Base-by-base conservation (phyloP, 1,284 basidiomycete species). In the Chalciporus sp. region DNA sequence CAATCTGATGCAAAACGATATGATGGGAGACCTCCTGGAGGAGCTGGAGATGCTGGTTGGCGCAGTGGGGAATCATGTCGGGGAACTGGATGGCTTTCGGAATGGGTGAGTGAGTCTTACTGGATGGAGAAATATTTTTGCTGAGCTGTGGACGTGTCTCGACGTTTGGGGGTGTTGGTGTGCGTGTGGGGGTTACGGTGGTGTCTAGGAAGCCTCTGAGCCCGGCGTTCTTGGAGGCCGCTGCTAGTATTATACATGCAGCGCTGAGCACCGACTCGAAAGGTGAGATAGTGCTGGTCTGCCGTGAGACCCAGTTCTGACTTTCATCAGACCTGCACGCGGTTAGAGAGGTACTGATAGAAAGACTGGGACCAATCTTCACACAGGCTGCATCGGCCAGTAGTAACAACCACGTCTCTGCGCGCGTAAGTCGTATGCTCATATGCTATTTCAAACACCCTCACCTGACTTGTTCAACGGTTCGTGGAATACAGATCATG, bases 1-100 rank as follows among this genome's bases (percentile, higher is more conserved):
- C 63, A 83, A 79, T 61, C 68, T 87, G 51, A 79, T 88, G 35
- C 74, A 79, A 39, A 85, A 88, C 47, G 88, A 90, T 64, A 74
- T 76, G 10, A 73, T 78, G 59, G 79, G 77, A 7, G 83, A 88
- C 61, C 63, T 88, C 10, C 61, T 89, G 58, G 86, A 85, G 66
- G 75, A 79, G 20, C 58, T 90, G 56, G 86, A 85, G 69, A 84
- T 84, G 79, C 76, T 87, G 60, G 72, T 89, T 41, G 84, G 84
- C 12, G 72, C 81, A 17, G 65, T 90, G 23, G 65, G 85, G 26
- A 81, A 84, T 58, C 80, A 80, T 61, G 76, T 84, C 53, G 66
- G 69, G 29, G 85, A 88, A 61, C 59, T 90, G 42, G 80, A 84
- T 8, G 16, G 8, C 20, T 14, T 42, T 14, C 17, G 27, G 35